Evolutionary conservation across 192 early-diverging fungal genomes (phyloP), one percentile per base, ranked within the genome.

Genomic region (Backusella parvicylindrica): DNA sequence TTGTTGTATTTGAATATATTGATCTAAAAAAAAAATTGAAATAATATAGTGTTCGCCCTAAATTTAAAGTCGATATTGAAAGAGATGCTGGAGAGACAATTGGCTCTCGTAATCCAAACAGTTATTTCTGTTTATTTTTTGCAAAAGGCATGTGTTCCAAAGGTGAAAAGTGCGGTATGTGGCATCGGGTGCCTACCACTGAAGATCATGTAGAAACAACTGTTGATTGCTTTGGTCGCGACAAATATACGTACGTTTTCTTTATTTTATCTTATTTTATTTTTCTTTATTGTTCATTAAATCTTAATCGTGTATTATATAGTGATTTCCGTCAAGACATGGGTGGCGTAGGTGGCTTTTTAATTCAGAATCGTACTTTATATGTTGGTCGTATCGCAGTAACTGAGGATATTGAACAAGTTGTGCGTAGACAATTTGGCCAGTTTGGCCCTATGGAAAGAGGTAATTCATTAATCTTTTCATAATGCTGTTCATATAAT

Each of bases 51-150:
- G 87, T 88, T 37, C 83, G 84, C 68, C 88, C 94, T 33, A 81
- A 84, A 47, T 85, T 85, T 41, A 77, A 93, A 32, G 93, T 92
- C 75, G 82, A 89, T 68, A 78, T 91, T 38, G 79, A 69, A 15
- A 83, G 79, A 73, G 95, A 96, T 75, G 82, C 87, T 31, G 95
- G 95, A 21, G 83, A 81, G 36, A 96, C 95, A 0, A 85, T 84
- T 49, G 89, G 86, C 8, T 88, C 90, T 11, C 79, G 80, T 35
- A 90, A 89, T 56, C 88, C 85, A 7, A 83, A 86, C 30, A 81
- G 88, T 18, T 87, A 85, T 56, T 96, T 96, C 74, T 96, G 95
- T 79, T 76, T 94, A 18, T 93, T 94, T 75, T 96, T 96, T 86
- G 92, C 94, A 0, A 83, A 90, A 38, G 95, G 94, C 6, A 88